Base-by-base conservation (phyloP, 208 protist genomes). In the Wallacemonas sp. region DNA sequence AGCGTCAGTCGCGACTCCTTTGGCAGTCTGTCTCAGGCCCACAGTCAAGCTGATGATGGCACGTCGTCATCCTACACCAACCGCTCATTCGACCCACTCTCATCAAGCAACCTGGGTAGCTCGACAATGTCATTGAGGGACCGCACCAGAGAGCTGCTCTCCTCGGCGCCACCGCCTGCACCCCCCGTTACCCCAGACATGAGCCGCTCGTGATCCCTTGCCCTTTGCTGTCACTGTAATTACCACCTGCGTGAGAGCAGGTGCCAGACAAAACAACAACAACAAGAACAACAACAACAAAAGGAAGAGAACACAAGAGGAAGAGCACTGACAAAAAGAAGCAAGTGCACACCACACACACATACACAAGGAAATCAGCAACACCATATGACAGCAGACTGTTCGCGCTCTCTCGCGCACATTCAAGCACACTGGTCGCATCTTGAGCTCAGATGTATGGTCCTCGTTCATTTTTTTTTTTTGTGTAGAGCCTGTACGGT, bases 141-240 rank as follows among this genome's bases (percentile, higher is more conserved):
- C 21, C 55, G 63, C 22, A 74, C 64, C 49, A 66, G 65, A 31
- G 73, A 77, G 45, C 8, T 73, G 33, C 64, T 76, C 30, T 75
- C 67, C 1, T 38, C 42, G 4, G 41, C 66, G 2, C 59, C 46
- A 21, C 63, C 63, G 1, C 63, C 63, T 9, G 12, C 56, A 36
- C 56, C 15, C 21, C 30, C 60, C 14, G 21, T 21, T 6, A 21
- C 1, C n/a, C 22, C 46, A 21, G 46, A 54, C 22, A 54, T 30
- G 46, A 36, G n/a, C 5, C 21, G 19, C 15, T 61, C 33, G 11
- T 41, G 39, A 21, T 9, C 44, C 44, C 5, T 5, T 26, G 44
- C 44, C 44, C 5, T 5, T 26, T 22, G 22, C 44, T 26, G 17
- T 26, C 44, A 49, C 5, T 26, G 14, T 14, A 41, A 41, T 17